phyloP scores from a whole-genome alignment of 164 flowering plant species.

The Brasenia schreberi region DNA sequence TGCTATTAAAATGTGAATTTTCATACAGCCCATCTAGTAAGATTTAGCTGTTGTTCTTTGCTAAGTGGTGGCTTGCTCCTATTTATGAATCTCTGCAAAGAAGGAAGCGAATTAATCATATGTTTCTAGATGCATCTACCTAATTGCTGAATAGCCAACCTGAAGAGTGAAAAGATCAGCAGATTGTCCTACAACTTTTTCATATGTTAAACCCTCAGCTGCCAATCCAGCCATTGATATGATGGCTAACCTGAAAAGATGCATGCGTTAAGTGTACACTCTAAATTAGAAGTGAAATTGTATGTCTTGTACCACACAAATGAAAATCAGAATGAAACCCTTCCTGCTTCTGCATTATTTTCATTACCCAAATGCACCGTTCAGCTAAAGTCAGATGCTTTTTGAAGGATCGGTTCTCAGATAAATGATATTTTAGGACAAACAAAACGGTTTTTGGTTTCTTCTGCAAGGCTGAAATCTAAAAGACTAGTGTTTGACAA shows the following conservation, averaged over 20 bases:
- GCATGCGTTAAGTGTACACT: no score
- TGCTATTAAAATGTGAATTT: slow-evolving; percentile 4
- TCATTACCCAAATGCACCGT: no score
- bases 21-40: slow-evolving; percentile 98
- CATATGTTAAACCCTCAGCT: slow-evolving; percentile 83
- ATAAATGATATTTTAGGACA: no score
- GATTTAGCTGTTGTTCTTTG: slow-evolving; percentile 90
- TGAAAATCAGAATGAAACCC: no score
- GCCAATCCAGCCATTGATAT: slow-evolving; percentile 98
- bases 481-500: no score
- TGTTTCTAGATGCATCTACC: not conserved
- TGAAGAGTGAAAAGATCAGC: slow-evolving; percentile 96
- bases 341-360: no score
- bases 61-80: slow-evolving; percentile 71
- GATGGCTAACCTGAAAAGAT: slow-evolving; percentile 56
- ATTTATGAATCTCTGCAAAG: slow-evolving; percentile 67
- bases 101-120: not conserved
- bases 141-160: slow-evolving; percentile 26
- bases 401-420: no score
- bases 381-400: no score
- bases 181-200: slow-evolving; percentile 92
- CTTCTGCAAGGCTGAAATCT: no score
- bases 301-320: no score
- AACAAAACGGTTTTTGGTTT: no score
- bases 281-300: no score